These are phyloP conservation scores for Trypanosoma congolense DNA, from an alignment of 208 protist species.

Conservation along the genomic window DNA sequence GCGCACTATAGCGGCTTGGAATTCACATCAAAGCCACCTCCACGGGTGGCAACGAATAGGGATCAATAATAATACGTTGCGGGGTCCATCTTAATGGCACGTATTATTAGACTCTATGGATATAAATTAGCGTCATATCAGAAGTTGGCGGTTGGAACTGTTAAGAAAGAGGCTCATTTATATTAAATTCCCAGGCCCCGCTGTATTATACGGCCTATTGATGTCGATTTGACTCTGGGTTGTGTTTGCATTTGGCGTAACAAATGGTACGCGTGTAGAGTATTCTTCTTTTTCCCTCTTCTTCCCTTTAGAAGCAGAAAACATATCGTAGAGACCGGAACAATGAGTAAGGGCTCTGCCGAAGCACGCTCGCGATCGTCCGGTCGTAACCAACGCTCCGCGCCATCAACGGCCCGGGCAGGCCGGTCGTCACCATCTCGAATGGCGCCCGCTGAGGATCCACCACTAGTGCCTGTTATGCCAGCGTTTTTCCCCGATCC, in stretches of 20 bases:
- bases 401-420: background rate
- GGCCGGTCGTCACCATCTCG: background rate
- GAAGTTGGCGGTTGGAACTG: no score
- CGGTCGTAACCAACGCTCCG: background rate
- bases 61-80: no score
- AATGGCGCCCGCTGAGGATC: background rate
- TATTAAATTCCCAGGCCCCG: no score
- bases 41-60: no score
- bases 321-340: background rate
- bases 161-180: no score
- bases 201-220: no score
- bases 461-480: conserved; percentile 29
- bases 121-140: no score
- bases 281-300: background rate
- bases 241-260: background rate
- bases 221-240: no score
- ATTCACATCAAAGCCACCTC: conserved; percentile 60
- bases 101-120: no score
- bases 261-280: background rate
- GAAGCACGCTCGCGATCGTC: background rate
- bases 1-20: conserved; percentile 80
- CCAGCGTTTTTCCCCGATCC: conserved; percentile 38
- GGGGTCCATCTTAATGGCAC: no score
- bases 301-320: background rate
- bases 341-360: background rate